Evolutionary conservation across 2,329 filamentous ascomycete species (phyloP).

Genomic region (Talaromyces sp.): DNA sequence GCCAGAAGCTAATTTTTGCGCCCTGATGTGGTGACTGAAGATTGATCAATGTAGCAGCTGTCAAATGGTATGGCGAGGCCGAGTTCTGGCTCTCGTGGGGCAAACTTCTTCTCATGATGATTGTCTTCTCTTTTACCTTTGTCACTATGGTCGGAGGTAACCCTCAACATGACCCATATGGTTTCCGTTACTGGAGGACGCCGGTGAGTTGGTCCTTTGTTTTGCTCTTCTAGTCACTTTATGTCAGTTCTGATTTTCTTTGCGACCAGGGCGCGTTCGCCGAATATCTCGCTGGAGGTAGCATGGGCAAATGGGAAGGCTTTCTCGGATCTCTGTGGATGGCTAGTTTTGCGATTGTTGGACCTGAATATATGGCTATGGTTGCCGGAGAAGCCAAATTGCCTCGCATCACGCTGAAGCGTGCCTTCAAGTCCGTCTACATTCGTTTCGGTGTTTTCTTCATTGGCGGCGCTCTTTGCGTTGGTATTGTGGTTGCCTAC

Average conservation of each 20-base stretch:
- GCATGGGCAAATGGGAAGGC: constrained; percentile 49
- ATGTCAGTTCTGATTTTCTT: constrained; percentile 12
- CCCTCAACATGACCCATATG: constrained; percentile 47
- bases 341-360: constrained; percentile 58
- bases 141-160: constrained; percentile 14
- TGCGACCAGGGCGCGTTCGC: constrained; percentile 54
- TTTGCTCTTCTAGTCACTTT: constrained; percentile 19
- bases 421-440: constrained; percentile 70
- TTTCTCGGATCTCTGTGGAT: constrained; percentile 66
- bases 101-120: constrained; percentile 55
- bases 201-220: constrained; percentile 51
- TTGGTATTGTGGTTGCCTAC: constrained; percentile 64
- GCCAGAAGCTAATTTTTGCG: not conserved
- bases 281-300: constrained; percentile 55
- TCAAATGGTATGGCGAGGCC: constrained; percentile 54
- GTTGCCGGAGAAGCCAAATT: constrained; percentile 58
- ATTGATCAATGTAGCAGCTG: constrained; percentile 55
- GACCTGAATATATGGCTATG: constrained; percentile 55
- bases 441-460: constrained; percentile 72
- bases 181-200: constrained; percentile 58
- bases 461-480: constrained; percentile 62
- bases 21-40: constrained; percentile 55
- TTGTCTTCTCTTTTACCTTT: constrained; percentile 14
- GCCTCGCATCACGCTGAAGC: constrained; percentile 61
- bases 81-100: constrained; percentile 58